Evolutionary conservation across 2,329 filamentous ascomycete genomes (phyloP), one percentile per base, ranked within the genome.

Genomic region (Acephala macrosclerotiorum): DNA sequence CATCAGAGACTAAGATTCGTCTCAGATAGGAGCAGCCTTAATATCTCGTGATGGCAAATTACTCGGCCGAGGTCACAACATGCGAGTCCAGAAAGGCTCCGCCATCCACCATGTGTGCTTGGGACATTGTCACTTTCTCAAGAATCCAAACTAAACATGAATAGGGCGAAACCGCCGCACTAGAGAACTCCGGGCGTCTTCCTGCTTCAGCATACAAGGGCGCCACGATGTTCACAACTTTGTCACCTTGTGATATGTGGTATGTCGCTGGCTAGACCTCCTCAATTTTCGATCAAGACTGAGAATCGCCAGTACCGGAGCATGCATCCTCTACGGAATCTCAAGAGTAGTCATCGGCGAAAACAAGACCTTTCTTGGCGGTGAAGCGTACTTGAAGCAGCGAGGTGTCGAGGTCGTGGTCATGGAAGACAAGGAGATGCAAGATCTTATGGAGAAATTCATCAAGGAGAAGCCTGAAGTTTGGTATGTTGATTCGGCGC

Each of bases 151-250:
- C 40, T 57, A 38, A 49, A 38, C n/a, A 45, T 25, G 40, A 16
- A 25, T 56, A 93, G 90, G 91, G 87, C 69, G 91, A 94, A 77
- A 94, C 91, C 22, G 88, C 90, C 20, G 87, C 90, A n/a, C 83
- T 94, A 45, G 89, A 91, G 75, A 89, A 91, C 77, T 90, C 90
- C 0, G 91, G 91, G 55, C 87, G 91, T 45, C 84, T 93, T 25
- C 88, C 89, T 36, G 90, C 90, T 18, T 86, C 85, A 1, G 84
- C 85, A 6, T 94, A 93, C 77, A 84, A 84, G 70, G 89, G 88
- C 35, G 86, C 89, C 40, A 94, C 91, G n/a, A 93, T 94, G 90
- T 94, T 92, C 79, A 94, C 91, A 2, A 93, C 91, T 20, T 81
- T 94, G 7, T 92, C 89, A 2, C 91, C 91, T 0, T 94, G 91